Evolutionary conservation across 805 yeast species (phyloP).

Genomic region (Kluyveromyces dobzhanskii): DNA sequence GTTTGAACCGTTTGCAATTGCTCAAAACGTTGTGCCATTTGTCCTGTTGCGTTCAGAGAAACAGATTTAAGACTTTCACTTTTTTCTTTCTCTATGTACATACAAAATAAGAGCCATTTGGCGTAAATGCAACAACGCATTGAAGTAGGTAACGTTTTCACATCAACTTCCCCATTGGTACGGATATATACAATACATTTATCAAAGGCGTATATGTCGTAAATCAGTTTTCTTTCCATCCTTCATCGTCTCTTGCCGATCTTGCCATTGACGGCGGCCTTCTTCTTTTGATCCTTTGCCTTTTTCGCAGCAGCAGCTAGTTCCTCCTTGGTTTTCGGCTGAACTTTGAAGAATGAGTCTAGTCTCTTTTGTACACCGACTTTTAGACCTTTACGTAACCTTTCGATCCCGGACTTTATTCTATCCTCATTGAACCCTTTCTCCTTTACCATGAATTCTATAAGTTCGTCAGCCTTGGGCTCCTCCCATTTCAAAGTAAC

Average conservation of each 20-base stretch:
- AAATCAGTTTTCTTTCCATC: too few species aligned
- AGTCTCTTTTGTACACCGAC: constrained; percentile 84
- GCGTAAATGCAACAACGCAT: too few species aligned
- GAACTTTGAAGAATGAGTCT: constrained; percentile 82
- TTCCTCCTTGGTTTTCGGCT: constrained; percentile 43
- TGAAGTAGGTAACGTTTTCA: too few species aligned
- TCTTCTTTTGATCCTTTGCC: constrained; percentile 24
- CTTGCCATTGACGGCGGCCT: constrained; percentile 15
- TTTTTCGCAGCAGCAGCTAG: constrained; percentile 28
- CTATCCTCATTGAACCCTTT: constrained; percentile 93
- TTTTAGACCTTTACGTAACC: constrained; percentile 75
- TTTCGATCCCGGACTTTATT: constrained; percentile 77
- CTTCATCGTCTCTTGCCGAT: constrained; percentile 17
- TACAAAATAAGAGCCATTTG: too few species aligned
- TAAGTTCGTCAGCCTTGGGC: constrained; percentile 78
- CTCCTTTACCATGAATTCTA: constrained; percentile 73
- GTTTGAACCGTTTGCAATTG: too few species aligned
- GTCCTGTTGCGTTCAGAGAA: too few species aligned
- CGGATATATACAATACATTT: too few species aligned
- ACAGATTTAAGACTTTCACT: too few species aligned
- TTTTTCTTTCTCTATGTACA: too few species aligned
- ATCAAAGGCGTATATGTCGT: too few species aligned
- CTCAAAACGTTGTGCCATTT: too few species aligned
- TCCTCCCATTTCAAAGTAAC: constrained; percentile 76
- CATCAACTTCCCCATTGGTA: too few species aligned